Percentiles rank a stretch among this genome's conserved stretches.
Conservation (phyloP, 352 stramenopile genomes). For the Phytophthora ohioensis region DNA sequence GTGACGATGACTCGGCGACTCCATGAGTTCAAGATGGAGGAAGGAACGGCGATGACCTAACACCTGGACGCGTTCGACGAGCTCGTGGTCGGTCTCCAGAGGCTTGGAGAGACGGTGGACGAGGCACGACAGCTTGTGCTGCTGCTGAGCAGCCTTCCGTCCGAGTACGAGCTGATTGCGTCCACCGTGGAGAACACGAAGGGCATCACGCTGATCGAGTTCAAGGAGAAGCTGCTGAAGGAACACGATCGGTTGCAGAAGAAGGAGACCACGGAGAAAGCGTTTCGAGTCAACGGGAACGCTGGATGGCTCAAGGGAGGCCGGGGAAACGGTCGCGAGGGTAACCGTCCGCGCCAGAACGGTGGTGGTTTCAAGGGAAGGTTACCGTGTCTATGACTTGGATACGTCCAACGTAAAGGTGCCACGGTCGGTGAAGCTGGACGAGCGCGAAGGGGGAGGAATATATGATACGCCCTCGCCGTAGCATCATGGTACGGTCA, state of each 20-base stretch:
- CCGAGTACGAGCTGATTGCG: not conserved
- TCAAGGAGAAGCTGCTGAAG: slow-evolving; percentile 4
- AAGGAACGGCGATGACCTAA: not conserved
- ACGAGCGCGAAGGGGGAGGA: no score
- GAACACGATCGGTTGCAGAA: not conserved
- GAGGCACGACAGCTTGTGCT: not conserved
- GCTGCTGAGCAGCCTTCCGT: not conserved
- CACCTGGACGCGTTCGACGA: not conserved
- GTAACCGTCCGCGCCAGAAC: not conserved
- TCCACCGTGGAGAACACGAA: slow-evolving; percentile 1
- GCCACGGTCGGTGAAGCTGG: no score
- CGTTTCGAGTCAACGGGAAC: slow-evolving; percentile 5
- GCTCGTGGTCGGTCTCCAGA: not conserved
- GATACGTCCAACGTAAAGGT: no score
- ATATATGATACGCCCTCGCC: no score
- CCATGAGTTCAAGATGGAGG: slow-evolving; percentile 43
- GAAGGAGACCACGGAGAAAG: slow-evolving; percentile 6
- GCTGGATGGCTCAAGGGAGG: slow-evolving; percentile 4
- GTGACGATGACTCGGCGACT: slow-evolving; percentile 27
- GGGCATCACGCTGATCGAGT: not conserved
- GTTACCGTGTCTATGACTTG: no score
- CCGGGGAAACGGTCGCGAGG: not conserved
- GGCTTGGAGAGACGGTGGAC: not conserved
- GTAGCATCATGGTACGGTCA: no score
- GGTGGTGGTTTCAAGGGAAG: not conserved